These are phyloP conservation scores for Penicillium paneum DNA, from an alignment of 2,329 filamentous ascomycete genomes.

Conservation along the genomic window DNA sequence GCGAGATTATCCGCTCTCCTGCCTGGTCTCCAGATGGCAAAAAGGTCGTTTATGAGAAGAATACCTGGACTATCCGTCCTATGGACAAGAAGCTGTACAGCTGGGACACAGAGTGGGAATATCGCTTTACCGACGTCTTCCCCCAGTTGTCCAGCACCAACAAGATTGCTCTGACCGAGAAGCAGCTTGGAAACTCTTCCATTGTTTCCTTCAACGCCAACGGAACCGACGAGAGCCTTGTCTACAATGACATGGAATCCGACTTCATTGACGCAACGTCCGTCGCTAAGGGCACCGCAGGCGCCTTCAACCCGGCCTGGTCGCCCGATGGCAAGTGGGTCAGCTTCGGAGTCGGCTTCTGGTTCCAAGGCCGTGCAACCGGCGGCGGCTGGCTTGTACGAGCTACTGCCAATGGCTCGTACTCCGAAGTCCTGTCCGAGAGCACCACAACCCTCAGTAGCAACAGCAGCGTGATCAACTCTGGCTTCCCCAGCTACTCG, in stretches of 20 bases:
- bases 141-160: slow-evolving; percentile 31
- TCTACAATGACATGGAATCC: slow-evolving; percentile 25
- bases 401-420: slow-evolving; percentile 10
- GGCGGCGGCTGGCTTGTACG: slow-evolving; percentile 10
- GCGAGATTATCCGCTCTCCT: slow-evolving; percentile 14
- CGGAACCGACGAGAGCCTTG: neutral
- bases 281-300: slow-evolving; percentile 29
- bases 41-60: slow-evolving; percentile 25
- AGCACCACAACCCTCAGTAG: neutral
- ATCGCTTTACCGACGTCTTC: slow-evolving; percentile 46
- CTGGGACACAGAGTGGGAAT: slow-evolving; percentile 43
- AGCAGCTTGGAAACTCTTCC: slow-evolving; percentile 42
- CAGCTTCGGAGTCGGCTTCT: slow-evolving; percentile 14
- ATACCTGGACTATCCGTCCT: slow-evolving; percentile 29
- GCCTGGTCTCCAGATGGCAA: slow-evolving; percentile 37
- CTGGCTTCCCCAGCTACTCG: slow-evolving; percentile 17
- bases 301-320: slow-evolving; percentile 44
- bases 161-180: slow-evolving; percentile 37
- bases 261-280: slow-evolving; percentile 16
- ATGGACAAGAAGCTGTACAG: slow-evolving; percentile 40
- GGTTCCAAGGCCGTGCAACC: slow-evolving; percentile 10
- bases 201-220: slow-evolving; percentile 19
- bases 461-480: neutral
- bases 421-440: slow-evolving; percentile 6
- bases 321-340: slow-evolving; percentile 39